Evolutionary conservation across 108 stramenopile genomes (phyloP).

Genomic region (Nitzschia inconspicua): DNA sequence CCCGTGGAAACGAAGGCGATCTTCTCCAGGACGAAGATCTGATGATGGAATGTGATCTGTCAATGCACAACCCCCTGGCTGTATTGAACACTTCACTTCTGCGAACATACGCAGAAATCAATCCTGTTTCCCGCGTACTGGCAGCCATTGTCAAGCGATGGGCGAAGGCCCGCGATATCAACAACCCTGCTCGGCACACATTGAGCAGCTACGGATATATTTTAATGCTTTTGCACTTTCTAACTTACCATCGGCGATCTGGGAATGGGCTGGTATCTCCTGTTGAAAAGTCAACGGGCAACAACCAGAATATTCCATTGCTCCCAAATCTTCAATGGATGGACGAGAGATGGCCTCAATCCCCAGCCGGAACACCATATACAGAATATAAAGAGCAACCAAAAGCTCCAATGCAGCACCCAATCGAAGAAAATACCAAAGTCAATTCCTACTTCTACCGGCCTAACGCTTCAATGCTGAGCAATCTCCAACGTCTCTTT

Average conservation of each 20-base stretch:
- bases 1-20: slow-evolving; percentile 24
- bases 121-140: slow-evolving; percentile 76
- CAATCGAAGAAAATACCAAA: slow-evolving; percentile 49
- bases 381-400: slow-evolving; percentile 47
- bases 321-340: slow-evolving; percentile 95
- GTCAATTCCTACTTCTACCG: slow-evolving; percentile 86
- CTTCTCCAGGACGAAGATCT: slow-evolving; percentile 25
- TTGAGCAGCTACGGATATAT: slow-evolving; percentile 97
- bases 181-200: slow-evolving; percentile 92
- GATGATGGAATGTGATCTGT: slow-evolving; percentile 93
- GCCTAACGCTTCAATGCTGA: slow-evolving; percentile 28
- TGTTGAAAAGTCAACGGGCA: background rate
- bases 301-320: slow-evolving; percentile 46
- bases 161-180: slow-evolving; percentile 93
- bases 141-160: slow-evolving; percentile 95
- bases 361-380: slow-evolving; percentile 48
- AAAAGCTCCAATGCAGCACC: slow-evolving; percentile 60
- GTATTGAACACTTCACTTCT: slow-evolving; percentile 92
- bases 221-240: slow-evolving; percentile 92
- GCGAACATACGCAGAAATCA: slow-evolving; percentile 76
- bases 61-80: slow-evolving; percentile 94
- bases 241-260: slow-evolving; percentile 70
- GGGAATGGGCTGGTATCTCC: slow-evolving; percentile 47
- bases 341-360: slow-evolving; percentile 69
- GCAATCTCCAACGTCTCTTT: slow-evolving; percentile 48